Percentiles rank a stretch among this genome's conserved stretches.
Evolutionary conservation across 208 protist genomes (phyloP).

Genomic region (Trypanosoma avium): DNA sequence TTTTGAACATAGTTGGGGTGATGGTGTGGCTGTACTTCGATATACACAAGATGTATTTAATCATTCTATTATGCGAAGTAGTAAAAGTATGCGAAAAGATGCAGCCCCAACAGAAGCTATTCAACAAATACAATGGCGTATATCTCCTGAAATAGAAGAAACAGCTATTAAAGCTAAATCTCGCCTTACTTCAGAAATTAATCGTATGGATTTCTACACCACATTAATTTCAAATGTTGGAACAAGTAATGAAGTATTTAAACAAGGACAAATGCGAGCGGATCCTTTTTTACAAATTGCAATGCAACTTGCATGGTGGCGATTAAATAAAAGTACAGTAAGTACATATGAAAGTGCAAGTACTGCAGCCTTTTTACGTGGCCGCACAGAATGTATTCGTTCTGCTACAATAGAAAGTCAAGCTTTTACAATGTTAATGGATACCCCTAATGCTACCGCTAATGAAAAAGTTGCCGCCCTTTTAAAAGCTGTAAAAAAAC

Average conservation of each 20-base stretch:
- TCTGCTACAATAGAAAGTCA: constrained; percentile 51
- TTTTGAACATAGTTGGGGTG: constrained; percentile 83
- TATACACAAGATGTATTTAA: constrained; percentile 76
- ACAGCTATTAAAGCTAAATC: constrained; percentile 27
- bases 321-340: constrained; percentile 57
- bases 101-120: constrained; percentile 30
- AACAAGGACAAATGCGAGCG: not conserved
- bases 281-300: constrained; percentile 61
- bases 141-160: constrained; percentile 42
- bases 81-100: constrained; percentile 22
- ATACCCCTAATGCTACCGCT: constrained; percentile 5
- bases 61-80: constrained; percentile 38
- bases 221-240: constrained; percentile 34
- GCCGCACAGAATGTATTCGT: constrained; percentile 58
- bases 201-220: constrained; percentile 48
- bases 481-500: constrained; percentile 34
- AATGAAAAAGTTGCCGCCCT: constrained; percentile 33
- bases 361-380: constrained; percentile 66
- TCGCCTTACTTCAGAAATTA: constrained; percentile 35
- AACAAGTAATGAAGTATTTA: constrained; percentile 4
- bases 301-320: constrained; percentile 79
- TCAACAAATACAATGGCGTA: constrained; percentile 47
- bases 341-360: constrained; percentile 48
- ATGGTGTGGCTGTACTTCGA: constrained; percentile 58
- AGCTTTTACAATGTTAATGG: constrained; percentile 53